Evolutionary conservation across 1,284 basidiomycete species (phyloP), one percentile per base, ranked within the genome.

Genomic region (Ustilago nuda): DNA sequence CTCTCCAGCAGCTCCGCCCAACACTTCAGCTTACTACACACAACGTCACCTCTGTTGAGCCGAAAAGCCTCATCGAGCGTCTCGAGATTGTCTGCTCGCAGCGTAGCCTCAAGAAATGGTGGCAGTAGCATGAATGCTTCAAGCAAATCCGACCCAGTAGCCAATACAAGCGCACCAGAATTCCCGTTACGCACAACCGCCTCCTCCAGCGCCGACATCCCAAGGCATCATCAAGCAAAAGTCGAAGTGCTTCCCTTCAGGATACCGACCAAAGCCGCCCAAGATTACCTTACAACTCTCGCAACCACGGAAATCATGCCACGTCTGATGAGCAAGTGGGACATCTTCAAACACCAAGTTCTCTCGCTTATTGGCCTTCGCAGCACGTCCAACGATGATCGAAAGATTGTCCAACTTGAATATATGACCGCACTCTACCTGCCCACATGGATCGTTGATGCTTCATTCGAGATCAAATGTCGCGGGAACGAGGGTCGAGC

Each of bases 371-470:
- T 70, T 27, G 65, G 66, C 12, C 39, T 64, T n/a, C 57, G 17
- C 19, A 52, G 56, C 56, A 56, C 37, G 50, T 62, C 53, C 2
- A 27, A 72, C 4, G 35, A 33, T 1, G 63, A 61, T 35, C 56
- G 56, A 2, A 11, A 70, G 37, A 55, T 73, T 32, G 71, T 74
- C 54, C 71, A 66, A 50, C 55, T 74, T n/a, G 36, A 59, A 12
- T 30, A 55, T 6, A 73, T 77, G 58, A 68, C 71, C 0, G 63
- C 75, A 0, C 61, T 77, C 55, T 77, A 77, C 27, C 53, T 77
- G n/a, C 75, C 75, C 9, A 71, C 51, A 8, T 77, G 75, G 75
- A 51, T 77, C 30, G 65, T 77, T 32, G 71, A 77, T 27, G 75
- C 71, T 5, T 66, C 63, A 12, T 72, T 77, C 57, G 66, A 73